Evolutionary conservation across 306 rosid species (phyloP).

Genomic region (Quercus robur): DNA sequence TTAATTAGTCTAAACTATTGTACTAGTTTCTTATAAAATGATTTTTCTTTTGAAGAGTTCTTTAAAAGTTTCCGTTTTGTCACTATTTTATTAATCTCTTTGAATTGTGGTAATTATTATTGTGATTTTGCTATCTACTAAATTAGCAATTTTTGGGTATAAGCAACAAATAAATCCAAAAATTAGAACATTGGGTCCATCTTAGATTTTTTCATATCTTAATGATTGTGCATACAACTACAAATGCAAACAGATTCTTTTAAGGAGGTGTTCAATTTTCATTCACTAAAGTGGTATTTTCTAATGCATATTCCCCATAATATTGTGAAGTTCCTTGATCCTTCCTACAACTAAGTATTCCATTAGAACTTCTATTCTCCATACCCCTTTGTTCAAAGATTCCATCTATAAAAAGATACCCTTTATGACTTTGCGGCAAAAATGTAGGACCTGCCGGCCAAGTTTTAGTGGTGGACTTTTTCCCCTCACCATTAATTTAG

Average conservation of each 20-base stretch:
- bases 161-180: no score
- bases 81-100: no score
- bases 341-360: background rate
- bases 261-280: background rate
- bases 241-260: background rate
- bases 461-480: conserved; percentile 22
- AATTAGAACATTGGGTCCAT: no score
- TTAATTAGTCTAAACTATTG: no score
- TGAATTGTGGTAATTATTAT: no score
- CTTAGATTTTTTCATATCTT: no score
- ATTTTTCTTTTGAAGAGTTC: no score
- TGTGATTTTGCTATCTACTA: no score
- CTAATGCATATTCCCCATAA: conserved; percentile 14
- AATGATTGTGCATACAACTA: background rate
- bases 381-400: background rate
- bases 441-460: conserved; percentile 26
- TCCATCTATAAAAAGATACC: background rate
- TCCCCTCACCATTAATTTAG: conserved; percentile 18
- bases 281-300: background rate
- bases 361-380: background rate
- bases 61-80: no score
- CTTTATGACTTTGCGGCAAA: conserved; percentile 33
- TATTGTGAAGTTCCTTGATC: background rate
- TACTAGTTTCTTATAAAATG: no score
- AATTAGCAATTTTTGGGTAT: no score